Conservation (phyloP, 2,329 filamentous ascomycete genomes). For the Epicoccum nigrum region DNA sequence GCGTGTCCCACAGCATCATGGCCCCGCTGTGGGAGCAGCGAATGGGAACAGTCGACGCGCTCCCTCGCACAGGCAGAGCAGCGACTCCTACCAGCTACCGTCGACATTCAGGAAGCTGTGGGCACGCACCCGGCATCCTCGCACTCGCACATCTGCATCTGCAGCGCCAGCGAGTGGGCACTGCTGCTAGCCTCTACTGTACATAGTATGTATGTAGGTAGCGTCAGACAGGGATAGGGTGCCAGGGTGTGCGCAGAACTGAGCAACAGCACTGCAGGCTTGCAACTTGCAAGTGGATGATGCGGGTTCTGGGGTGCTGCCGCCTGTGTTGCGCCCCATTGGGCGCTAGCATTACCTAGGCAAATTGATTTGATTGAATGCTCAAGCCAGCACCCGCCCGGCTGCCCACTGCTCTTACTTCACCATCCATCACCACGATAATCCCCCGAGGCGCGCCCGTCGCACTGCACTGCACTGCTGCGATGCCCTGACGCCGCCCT, state of each 20-base stretch:
- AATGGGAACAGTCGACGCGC: constrained; percentile 24
- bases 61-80: constrained; percentile 21
- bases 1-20: constrained; percentile 27
- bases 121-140: too few species aligned
- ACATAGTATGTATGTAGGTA: too few species aligned
- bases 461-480: constrained; percentile 28
- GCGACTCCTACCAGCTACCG: constrained; percentile 24
- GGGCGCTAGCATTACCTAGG: not conserved
- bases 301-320: too few species aligned
- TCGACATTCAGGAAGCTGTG: too few species aligned
- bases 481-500: constrained; percentile 31
- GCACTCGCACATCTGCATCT: not conserved
- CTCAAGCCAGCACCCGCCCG: constrained; percentile 2
- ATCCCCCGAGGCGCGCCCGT: constrained; percentile 29
- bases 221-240: too few species aligned
- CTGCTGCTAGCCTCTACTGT: too few species aligned
- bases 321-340: too few species aligned
- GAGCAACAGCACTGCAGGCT: not conserved
- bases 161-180: not conserved
- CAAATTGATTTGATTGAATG: too few species aligned
- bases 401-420: constrained; percentile 9
- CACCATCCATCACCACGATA: constrained; percentile 21
- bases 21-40: constrained; percentile 25
- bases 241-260: not conserved
- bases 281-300: too few species aligned